Percentiles rank a stretch among this genome's conserved stretches.
Evolutionary conservation across 164 flowering plant genomes (phyloP).

Genomic region (Berberis vulgaris): DNA sequence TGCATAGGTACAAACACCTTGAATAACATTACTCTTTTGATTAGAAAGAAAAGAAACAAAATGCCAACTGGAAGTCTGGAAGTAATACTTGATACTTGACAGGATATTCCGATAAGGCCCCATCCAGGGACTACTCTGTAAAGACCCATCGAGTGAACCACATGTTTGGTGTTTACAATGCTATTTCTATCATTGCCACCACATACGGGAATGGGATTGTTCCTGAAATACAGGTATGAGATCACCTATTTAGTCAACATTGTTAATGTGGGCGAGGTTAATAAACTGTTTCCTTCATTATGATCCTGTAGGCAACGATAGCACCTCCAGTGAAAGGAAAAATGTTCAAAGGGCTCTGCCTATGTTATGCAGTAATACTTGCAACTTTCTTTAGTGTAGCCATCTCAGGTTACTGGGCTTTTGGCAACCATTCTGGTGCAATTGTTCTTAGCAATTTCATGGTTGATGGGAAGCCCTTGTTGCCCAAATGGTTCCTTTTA

Average conservation of each 20-base stretch:
- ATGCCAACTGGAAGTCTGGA: no score
- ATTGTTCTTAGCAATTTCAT: slow-evolving; percentile 52
- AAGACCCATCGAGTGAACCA: slow-evolving; percentile 20
- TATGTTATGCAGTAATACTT: slow-evolving; percentile 53
- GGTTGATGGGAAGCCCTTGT: slow-evolving; percentile 35
- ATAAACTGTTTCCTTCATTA: neutral
- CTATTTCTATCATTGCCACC: slow-evolving; percentile 81
- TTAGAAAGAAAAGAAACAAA: no score
- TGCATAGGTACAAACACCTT: slow-evolving; percentile 40
- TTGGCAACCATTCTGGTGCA: slow-evolving; percentile 56
- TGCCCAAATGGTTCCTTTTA: slow-evolving; percentile 65
- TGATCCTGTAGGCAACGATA: slow-evolving; percentile 55
- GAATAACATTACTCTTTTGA: neutral
- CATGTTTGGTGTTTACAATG: slow-evolving; percentile 65
- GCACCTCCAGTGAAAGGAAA: slow-evolving; percentile 90
- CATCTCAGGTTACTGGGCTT: slow-evolving; percentile 93
- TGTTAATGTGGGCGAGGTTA: neutral
- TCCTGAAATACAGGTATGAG: slow-evolving; percentile 85
- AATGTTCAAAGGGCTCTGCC: slow-evolving; percentile 79
- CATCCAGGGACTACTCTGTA: slow-evolving; percentile 56
- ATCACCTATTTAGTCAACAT: neutral
- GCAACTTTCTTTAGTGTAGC: slow-evolving; percentile 75
- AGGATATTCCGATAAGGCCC: slow-evolving; percentile 69
- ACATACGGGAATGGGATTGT: slow-evolving; percentile 91
- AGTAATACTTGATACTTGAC: no score